Evolutionary conservation across 2,329 filamentous ascomycete species (phyloP).

Genomic region (Fonsecaea pedrosoi): DNA sequence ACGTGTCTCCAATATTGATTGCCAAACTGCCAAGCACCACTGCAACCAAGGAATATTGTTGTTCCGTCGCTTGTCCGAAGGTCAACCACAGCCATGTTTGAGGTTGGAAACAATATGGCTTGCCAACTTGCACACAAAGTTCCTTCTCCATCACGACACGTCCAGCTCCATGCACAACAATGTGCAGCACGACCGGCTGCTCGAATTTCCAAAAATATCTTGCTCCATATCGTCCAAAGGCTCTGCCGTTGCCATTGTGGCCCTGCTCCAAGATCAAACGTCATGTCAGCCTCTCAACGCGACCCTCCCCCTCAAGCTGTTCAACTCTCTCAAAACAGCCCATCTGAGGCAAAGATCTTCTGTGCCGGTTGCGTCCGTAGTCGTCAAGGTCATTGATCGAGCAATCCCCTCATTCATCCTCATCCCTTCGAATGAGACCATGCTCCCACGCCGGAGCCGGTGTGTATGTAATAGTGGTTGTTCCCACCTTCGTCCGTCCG

Average conservation of each 20-base stretch:
- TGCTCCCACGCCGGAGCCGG: slow-evolving; percentile 7
- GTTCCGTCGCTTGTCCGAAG: not conserved
- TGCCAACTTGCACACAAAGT: not conserved
- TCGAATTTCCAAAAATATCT: not conserved
- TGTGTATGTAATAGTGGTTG: slow-evolving; percentile 2
- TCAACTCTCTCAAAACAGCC: not conserved
- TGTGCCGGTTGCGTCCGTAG: not conserved
- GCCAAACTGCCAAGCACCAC: not conserved
- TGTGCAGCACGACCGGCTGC: not conserved
- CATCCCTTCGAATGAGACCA: not conserved
- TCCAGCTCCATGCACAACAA: not conserved
- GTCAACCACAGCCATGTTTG: not conserved
- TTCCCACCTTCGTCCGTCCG: slow-evolving; percentile 2
- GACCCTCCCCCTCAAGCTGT: not conserved
- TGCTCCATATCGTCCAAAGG: not conserved
- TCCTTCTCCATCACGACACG: not conserved
- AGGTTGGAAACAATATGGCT: not conserved
- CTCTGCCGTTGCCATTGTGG: not conserved
- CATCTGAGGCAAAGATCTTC: not conserved
- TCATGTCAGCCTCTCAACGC: not conserved
- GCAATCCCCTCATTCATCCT: not conserved
- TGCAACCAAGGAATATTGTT: not conserved
- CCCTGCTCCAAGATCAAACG: not conserved
- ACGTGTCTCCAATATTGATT: not conserved
- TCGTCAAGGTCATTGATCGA: not conserved